Base-by-base conservation (phyloP, 768 basidiomycete genomes). In the Polyporus arcularius region DNA sequence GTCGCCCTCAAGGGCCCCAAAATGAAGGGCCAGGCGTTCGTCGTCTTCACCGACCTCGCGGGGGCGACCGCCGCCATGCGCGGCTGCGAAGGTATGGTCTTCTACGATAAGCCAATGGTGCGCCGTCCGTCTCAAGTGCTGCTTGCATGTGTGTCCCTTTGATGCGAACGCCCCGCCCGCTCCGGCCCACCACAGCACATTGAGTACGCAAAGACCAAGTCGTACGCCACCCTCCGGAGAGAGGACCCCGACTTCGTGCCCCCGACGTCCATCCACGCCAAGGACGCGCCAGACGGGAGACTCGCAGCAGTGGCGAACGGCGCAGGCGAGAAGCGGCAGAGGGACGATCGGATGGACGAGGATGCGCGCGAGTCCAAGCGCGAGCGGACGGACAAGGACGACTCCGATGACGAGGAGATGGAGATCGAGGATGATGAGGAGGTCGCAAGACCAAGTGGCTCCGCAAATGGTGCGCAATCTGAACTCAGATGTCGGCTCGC, bases 1-100 rank as follows among this genome's bases (percentile, higher is more conserved):
- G 84, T 98, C 59, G 95, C 96, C 26, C 86, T 89, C 28, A 95
- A 96, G 75, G 85, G 81, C 71, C 77, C 84, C 60, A 90, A 88
- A 74, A 93, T 92, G 88, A 85, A 89, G 65, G 96, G 95, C 21
- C 95, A 97, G 75, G 96, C 96, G 1, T 98, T 97, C 76, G 87
- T 98, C 70, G 94, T 96, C 68, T 98, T 97, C 76, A 83, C 85
- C 53, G 96, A 98, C 77, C 86, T 96, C 52, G 85, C 92, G 10
- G 86, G 88, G 55, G 93, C 94, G 59, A 98, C 96, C 5, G 85
- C 93, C 55, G 96, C 96, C 39, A 83, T 98, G 86, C 84, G 96
- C 51, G 93, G 90, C 48, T 90, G 95, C 71, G 90, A 94, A 69
- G 96, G 96, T 56, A 92, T 96, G 85, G 64, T 85, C 30, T 96